phyloP scores from a whole-genome alignment of 1,139 yeast genomes.

The Candida mesenterica region DNA sequence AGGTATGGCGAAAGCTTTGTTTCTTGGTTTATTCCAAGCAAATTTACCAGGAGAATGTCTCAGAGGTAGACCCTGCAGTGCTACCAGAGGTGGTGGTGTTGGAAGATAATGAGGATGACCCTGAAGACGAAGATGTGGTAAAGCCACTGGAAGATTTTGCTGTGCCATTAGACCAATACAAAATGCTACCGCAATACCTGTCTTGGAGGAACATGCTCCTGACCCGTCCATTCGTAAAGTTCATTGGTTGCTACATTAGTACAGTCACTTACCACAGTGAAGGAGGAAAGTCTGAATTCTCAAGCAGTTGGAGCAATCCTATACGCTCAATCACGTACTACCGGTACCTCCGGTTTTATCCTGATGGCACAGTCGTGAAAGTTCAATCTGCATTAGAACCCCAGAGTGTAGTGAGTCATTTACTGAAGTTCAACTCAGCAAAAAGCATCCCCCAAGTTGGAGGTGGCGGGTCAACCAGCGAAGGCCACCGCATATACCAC shows the following conservation, averaged over 20 bases:
- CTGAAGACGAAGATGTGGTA: background rate
- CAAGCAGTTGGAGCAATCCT: conserved; percentile 73
- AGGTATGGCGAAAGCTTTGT: conserved; percentile 59
- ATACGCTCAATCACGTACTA: conserved; percentile 83
- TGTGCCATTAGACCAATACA: conserved; percentile 41
- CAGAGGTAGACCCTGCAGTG: conserved; percentile 11
- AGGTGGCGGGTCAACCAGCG: conserved; percentile 15
- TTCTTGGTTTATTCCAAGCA: conserved; percentile 57
- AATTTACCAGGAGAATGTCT: conserved; percentile 42
- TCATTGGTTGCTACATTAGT: conserved; percentile 80
- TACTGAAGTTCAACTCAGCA: conserved; percentile 31
- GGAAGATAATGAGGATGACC: background rate
- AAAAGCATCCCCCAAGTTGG: conserved; percentile 5
- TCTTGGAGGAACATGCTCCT: conserved; percentile 55
- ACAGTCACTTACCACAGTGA: conserved; percentile 81
- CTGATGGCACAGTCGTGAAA: conserved; percentile 72
- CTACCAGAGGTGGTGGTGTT: conserved; percentile 3
- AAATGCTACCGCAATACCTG: conserved; percentile 46
- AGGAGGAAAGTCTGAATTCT: conserved; percentile 66
- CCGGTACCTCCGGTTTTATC: conserved; percentile 76
- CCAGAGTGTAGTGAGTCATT: conserved; percentile 52
- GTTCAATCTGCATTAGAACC: conserved; percentile 71
- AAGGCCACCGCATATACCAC: conserved; percentile 37
- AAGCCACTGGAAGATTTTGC: conserved; percentile 20
- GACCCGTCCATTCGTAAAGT: conserved; percentile 66